A percentile compares a stretch with the other conserved stretches of the same genome.
These are phyloP conservation scores for Physcomitrium patens DNA, from an alignment of 225 moss, liverwort and hornwort genomes.

Conservation along the genomic window DNA sequence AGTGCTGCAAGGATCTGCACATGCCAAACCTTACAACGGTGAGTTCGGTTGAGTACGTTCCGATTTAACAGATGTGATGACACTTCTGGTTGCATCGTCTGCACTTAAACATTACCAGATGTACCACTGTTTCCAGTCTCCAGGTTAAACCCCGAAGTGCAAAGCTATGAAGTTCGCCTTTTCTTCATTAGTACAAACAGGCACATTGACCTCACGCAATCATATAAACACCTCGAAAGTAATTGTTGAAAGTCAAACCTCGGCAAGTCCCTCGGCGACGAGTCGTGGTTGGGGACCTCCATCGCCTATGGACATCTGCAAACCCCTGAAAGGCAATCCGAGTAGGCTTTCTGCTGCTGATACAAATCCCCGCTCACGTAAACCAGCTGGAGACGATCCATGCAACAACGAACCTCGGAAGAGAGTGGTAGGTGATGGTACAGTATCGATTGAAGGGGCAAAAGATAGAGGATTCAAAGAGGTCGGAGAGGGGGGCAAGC, in stretches of 20 bases:
- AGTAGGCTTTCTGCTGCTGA: slow-evolving; percentile 74
- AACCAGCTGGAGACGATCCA: slow-evolving; percentile 60
- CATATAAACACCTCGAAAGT: slow-evolving; percentile 1
- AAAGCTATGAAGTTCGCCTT: background rate
- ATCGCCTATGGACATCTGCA: slow-evolving; percentile 68
- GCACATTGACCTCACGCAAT: background rate
- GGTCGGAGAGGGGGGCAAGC: slow-evolving; percentile 59
- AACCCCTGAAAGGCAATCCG: slow-evolving; percentile 75
- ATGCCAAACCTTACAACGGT: slow-evolving; percentile 1
- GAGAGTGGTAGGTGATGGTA: slow-evolving; percentile 60
- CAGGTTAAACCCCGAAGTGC: background rate
- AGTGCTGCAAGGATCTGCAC: slow-evolving; percentile 79
- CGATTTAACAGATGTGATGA: background rate
- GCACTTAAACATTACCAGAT: background rate
- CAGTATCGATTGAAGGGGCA: slow-evolving; percentile 64
- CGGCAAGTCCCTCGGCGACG: slow-evolving; percentile 80
- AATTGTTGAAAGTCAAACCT: slow-evolving; percentile 49
- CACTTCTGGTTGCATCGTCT: no score
- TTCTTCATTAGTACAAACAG: slow-evolving; percentile 9
- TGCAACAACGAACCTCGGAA: slow-evolving; percentile 76
- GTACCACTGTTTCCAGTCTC: background rate
- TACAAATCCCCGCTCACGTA: slow-evolving; percentile 62
- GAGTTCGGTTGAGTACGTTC: background rate
- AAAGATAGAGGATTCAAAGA: slow-evolving; percentile 59
- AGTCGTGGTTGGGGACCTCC: slow-evolving; percentile 80